Evolutionary conservation across 225 moss, liverwort and hornwort genomes (phyloP), one percentile per base, ranked within the genome.

Genomic region (Rhytidiadelphus loreus): DNA sequence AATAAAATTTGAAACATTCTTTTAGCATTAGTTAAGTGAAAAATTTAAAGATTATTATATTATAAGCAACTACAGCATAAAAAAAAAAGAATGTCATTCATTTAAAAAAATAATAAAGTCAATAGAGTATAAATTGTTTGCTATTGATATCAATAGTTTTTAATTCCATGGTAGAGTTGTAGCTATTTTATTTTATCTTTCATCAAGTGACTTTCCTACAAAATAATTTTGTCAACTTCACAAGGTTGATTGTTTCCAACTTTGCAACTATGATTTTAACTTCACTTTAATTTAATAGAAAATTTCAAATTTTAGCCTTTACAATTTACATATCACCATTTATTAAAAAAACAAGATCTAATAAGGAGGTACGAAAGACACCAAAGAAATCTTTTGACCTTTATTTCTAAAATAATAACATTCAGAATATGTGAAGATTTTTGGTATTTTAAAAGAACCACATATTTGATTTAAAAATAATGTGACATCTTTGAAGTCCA

Each of bases 161-260:
- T 3, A 0, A 26, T 79, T 56, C 18, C 2, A 58, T 8, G 2
- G 2, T 0, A 57, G 2, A 28, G 3, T 39, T 8, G 19, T 19
- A 80, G 39, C 28, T 58, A 29, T 80, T 46, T 21, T 15, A 33
- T 32, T 62, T 62, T 21, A 1, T 44, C 9, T 21, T 23, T 23
- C 2, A 46, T 81, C 8, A 59, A 29, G 19, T 32, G 23, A 22
- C 21, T 4, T 30, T 46, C 2, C 3, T 0, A 20, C 4, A 16
- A 39, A 37, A 65, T 6, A 12, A 18, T 18, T 28, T 52, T 37
- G 2, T 19, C 8, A 66, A 1, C 20, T 26, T 16, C 1, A 29
- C 6, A 19, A 11, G 6, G 6, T 37, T 8, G 12, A 52, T 13
- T 28, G 2, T 28, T 63, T 33, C 24, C 17, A 24, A 11, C 5